These are phyloP conservation scores for Kingdonia uniflora DNA, from an alignment of 164 flowering plant species.

Conservation along the genomic window DNA sequence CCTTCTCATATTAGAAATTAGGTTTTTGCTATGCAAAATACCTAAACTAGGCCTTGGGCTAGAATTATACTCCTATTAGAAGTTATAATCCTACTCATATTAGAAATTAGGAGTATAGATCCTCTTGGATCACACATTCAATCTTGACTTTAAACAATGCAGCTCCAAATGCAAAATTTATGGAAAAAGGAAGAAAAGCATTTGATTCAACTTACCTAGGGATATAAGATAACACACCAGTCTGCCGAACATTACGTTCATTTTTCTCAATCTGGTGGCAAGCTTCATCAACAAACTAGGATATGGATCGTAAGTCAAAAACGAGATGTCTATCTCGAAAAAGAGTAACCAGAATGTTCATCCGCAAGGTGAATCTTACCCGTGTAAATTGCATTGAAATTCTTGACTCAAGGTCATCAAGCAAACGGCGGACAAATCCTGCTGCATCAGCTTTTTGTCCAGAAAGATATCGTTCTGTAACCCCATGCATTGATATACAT, in stretches of 20 bases:
- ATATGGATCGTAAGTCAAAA: conserved; percentile 1
- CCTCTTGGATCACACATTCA: too few species aligned
- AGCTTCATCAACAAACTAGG: conserved; percentile 98
- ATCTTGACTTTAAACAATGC: too few species aligned
- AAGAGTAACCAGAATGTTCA: neutral
- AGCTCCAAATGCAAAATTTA: too few species aligned
- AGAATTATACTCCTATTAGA: too few species aligned
- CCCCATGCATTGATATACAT: conserved; percentile 99
- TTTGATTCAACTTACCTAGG: conserved; percentile 46
- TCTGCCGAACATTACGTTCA: conserved; percentile 81
- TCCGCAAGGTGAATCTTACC: conserved; percentile 27
- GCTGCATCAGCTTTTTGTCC: conserved; percentile 99
- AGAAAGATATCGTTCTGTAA: conserved; percentile 87
- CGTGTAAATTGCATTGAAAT: conserved; percentile 74
- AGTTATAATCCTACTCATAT: too few species aligned
- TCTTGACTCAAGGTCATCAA: conserved; percentile 85
- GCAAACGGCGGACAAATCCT: conserved; percentile 92
- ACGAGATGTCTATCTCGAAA: conserved; percentile 8
- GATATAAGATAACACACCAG: conserved; percentile 82
- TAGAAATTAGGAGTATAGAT: too few species aligned
- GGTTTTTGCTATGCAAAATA: too few species aligned
- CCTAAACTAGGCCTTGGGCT: too few species aligned
- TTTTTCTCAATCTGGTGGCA: conserved; percentile 94
- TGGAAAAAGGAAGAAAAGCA: too few species aligned
- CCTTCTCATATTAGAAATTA: too few species aligned